Base-by-base conservation (phyloP, 805 yeast species). In the Starmerella geochares region DNA sequence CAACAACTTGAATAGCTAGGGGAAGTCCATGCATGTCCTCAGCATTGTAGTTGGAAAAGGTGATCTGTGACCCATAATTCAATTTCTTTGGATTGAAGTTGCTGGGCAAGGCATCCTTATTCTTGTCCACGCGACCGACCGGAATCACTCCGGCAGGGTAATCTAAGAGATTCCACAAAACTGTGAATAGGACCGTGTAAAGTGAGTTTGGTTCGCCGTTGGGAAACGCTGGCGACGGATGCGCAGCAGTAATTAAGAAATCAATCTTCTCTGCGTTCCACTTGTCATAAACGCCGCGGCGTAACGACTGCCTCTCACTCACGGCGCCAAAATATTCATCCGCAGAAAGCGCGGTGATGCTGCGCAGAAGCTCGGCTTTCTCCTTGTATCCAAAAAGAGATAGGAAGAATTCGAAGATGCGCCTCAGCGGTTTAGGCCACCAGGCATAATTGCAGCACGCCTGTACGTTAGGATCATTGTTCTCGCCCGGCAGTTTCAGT, bases 1-100 rank as follows among this genome's bases (percentile, higher is more conserved):
- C 77, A 3, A 80, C 76, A 29, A 82, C 66, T 63, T 81, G 87
- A 19, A 81, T 65, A 17, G 79, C 76, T 14, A 77, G 78, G 0
- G 86, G 80, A 49, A 80, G 76, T 3, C 81, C 81, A 54, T 75
- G 70, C 62, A 72, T 68, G 50, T 72, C 72, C 48, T 67, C 72
- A 1, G 81, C 72, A 55, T 77, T 72, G 64, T 77, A 79, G 39
- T 68, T 59, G n/a, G 65, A 64, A 54, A 68, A 70, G 35, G 73
- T 68, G 25, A 64, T 67, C 38, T 64, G 57, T 45, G 78, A 81
- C 4, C 68, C 58, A 3, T 65, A 68, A 58, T 67, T 71, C 47
- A 60, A 51, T 9, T 55, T 49, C 36, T 52, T 44, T n/a, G n/a
- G 29, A 54, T 46, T 23, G 56, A 51, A 56, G 65, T 65, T 16